phyloP scores from a whole-genome alignment of 1,284 basidiomycete genomes.

The Tilletia caries region DNA sequence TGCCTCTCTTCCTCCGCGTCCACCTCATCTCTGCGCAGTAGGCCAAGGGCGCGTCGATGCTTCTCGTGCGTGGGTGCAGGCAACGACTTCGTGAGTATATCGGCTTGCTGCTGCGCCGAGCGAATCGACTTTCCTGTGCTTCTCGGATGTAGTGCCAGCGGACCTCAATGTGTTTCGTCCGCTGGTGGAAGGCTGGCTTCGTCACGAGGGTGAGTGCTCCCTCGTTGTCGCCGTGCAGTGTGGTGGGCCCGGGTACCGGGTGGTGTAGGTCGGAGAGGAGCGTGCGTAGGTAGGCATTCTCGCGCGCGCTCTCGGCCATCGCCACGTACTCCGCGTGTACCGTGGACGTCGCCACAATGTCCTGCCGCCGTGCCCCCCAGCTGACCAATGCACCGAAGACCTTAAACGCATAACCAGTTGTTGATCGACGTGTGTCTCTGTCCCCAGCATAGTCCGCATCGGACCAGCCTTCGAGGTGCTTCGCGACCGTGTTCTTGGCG shows the following conservation, averaged over 20 bases:
- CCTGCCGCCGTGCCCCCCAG: not conserved
- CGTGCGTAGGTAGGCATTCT: too few relatives aligned
- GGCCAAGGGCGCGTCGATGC: not conserved
- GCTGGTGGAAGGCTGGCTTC: not conserved
- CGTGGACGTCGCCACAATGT: not conserved
- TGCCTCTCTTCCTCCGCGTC: not conserved
- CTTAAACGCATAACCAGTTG: not conserved
- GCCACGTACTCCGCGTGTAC: constrained; percentile 9
- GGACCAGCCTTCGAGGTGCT: not conserved
- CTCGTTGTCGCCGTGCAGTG: not conserved
- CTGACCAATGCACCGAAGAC: not conserved
- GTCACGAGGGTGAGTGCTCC: not conserved
- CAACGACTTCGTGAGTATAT: not conserved
- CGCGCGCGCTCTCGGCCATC: not conserved
- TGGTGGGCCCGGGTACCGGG: not conserved
- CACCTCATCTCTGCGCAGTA: not conserved
- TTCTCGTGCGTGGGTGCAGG: not conserved
- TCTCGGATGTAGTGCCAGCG: not conserved
- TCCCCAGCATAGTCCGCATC: constrained; percentile 7
- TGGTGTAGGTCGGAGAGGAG: not conserved
- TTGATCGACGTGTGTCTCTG: not conserved
- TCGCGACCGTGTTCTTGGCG: too few relatives aligned
- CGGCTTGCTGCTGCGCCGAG: not conserved
- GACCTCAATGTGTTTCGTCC: constrained; percentile 1
- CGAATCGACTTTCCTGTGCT: not conserved